phyloP scores from a whole-genome alignment of 805 yeast species.

The Starmera pachycereana region DNA sequence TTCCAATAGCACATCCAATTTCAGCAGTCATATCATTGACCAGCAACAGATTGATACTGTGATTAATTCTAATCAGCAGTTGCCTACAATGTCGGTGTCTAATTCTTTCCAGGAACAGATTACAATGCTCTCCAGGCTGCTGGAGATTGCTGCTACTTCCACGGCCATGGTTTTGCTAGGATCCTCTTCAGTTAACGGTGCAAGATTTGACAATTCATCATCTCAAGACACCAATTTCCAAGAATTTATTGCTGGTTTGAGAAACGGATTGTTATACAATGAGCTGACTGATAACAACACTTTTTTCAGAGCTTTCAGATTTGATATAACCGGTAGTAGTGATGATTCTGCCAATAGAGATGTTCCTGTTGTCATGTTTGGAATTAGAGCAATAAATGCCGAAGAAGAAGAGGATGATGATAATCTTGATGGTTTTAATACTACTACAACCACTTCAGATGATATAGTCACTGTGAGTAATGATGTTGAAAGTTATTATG shows the following conservation, averaged over 20 bases:
- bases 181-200: constrained; percentile 15
- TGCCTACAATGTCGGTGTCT: background rate
- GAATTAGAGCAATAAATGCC: too few species aligned
- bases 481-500: background rate
- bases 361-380: too few species aligned
- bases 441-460: constrained; percentile 1
- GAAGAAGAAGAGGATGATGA: too few species aligned
- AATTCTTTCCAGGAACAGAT: constrained; percentile 23
- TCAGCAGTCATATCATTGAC: too few species aligned
- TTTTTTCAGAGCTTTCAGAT: constrained; percentile 34
- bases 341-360: too few species aligned
- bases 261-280: constrained; percentile 27
- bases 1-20: too few species aligned
- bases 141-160: constrained; percentile 35
- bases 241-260: constrained; percentile 32
- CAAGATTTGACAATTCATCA: constrained; percentile 20
- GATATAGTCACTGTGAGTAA: background rate
- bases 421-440: background rate
- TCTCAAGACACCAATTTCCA: constrained; percentile 28
- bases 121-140: constrained; percentile 29
- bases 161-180: constrained; percentile 31
- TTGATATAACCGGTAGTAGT: constrained; percentile 17
- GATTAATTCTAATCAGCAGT: too few species aligned
- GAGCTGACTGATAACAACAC: constrained; percentile 23
- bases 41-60: too few species aligned